Base-by-base conservation (phyloP, 164 flowering plant genomes). In the Tetracentron sinense region DNA sequence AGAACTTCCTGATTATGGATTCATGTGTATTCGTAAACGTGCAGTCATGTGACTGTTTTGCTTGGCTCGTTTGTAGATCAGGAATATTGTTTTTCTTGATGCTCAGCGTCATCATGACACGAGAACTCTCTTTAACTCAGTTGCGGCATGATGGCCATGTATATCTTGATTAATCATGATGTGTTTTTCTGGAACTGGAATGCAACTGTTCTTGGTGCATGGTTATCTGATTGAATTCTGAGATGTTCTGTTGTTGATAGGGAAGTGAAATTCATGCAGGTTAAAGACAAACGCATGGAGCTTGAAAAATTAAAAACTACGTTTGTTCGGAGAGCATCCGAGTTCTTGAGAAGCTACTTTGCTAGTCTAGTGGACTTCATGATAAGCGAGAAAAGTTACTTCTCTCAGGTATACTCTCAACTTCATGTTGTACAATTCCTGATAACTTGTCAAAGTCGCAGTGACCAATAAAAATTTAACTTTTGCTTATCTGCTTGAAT, bases 301-400 rank as follows among this genome's bases (percentile, higher is more conserved):
- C 94, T 92, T 71, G 95, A 92, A 72, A 95, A 81, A 68, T 63
- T 92, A 23, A 95, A 85, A 72, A 57, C 74, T 42, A 81, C 86
- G 52, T 95, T 92, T 77, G 98, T 90, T 42, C 81, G 85, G 61
- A 86, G 96, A 77, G 99, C 99, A 52, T 85, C 99, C 33, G 98
- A 95, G 60, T 95, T 95, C 78, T 72, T 95, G 81, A 81, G 88
- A 74, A 92, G 83, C 75, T 95, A 95, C 79, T 95, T 95, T 74
- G 73, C 96, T 57, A 88, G 99, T 74, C 77, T 95, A 81, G 99
- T 95, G 66, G 98, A 90, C 78, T 95, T 90, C 78, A 95, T 95
- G 97, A 85, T 90, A 73, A 83, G 86, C 72, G 99, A 95, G 79
- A 95, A 90, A 74, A 90, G 89, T 72, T 92, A 95, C 71, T 95